A percentile compares a stretch with the other conserved stretches of the same genome.
Evolutionary conservation across 2,329 filamentous ascomycete genomes (phyloP).

Genomic region (Penicillium sclerotigenum): DNA sequence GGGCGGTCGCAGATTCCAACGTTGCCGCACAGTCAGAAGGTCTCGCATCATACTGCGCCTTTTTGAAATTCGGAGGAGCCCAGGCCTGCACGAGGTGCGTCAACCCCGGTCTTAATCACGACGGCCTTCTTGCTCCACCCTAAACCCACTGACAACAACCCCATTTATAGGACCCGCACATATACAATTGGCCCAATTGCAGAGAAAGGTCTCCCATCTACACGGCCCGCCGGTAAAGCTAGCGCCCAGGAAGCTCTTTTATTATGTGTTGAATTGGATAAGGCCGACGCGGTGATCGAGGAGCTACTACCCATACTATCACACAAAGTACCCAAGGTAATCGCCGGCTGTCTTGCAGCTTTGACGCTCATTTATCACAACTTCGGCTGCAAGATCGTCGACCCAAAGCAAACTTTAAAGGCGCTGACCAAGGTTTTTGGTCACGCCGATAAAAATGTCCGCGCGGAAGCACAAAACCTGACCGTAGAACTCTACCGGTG

Average conservation of each 20-base stretch:
- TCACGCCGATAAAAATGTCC: constrained; percentile 96
- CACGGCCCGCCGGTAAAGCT: constrained; percentile 82
- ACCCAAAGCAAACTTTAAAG: constrained; percentile 90
- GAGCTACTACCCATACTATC: constrained; percentile 79
- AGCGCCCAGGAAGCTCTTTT: constrained; percentile 82
- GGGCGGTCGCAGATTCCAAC: constrained; percentile 88
- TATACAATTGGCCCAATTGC: constrained; percentile 74
- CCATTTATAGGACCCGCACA: constrained; percentile 61
- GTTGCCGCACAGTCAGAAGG: constrained; percentile 96
- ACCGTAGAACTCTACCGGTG: constrained; percentile 95
- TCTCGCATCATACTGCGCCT: constrained; percentile 80
- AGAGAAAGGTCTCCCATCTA: constrained; percentile 87
- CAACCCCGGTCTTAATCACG: background rate
- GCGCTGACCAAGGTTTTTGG: constrained; percentile 84
- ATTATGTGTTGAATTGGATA: constrained; percentile 86
- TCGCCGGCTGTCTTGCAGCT: constrained; percentile 70
- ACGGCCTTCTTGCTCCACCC: background rate
- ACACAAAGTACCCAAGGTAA: constrained; percentile 88
- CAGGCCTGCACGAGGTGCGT: constrained; percentile 69
- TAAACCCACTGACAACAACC: background rate
- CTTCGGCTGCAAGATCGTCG: constrained; percentile 89
- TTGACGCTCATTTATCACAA: constrained; percentile 85
- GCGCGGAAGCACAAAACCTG: constrained; percentile 86
- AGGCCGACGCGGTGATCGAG: constrained; percentile 79
- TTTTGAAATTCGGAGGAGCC: constrained; percentile 83